These are phyloP conservation scores for Triticum urartu DNA, from an alignment of 176 grass and related monocot species.

Conservation along the genomic window DNA sequence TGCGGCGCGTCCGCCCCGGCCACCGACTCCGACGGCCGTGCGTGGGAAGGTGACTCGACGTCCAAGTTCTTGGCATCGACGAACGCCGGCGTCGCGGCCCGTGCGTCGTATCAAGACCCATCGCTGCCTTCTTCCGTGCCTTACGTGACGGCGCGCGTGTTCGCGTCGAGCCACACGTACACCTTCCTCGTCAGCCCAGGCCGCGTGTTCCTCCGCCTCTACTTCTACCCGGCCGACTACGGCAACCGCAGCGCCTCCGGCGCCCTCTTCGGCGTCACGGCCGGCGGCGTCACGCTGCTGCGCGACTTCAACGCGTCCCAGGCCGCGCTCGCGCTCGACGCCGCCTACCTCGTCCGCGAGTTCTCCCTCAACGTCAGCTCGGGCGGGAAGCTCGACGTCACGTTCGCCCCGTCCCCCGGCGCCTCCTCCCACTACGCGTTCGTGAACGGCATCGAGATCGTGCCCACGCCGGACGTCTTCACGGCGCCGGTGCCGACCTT, in stretches of 20 bases:
- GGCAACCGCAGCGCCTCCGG: slow-evolving; percentile 1
- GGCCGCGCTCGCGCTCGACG: slow-evolving; percentile 10
- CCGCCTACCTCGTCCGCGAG: slow-evolving; percentile 30
- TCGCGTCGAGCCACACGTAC: slow-evolving; percentile 64
- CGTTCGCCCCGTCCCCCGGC: slow-evolving; percentile 31
- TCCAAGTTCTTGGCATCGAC: slow-evolving; percentile 22
- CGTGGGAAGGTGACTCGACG: slow-evolving; percentile 47
- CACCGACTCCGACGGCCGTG: slow-evolving; percentile 29
- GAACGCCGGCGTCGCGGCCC: neutral
- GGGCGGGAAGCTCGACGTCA: neutral
- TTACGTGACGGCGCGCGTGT: slow-evolving; percentile 40
- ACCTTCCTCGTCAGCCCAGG: slow-evolving; percentile 35
- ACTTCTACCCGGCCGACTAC: slow-evolving; percentile 65
- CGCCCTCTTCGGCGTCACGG: slow-evolving; percentile 37
- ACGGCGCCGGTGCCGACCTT: neutral
- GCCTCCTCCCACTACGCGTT: slow-evolving; percentile 33
- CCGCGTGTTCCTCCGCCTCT: slow-evolving; percentile 64
- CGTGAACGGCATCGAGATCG: slow-evolving; percentile 60
- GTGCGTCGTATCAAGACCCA: neutral
- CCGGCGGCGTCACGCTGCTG: slow-evolving; percentile 37
- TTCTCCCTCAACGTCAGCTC: slow-evolving; percentile 39
- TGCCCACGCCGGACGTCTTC: slow-evolving; percentile 30
- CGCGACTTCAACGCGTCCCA: slow-evolving; percentile 37
- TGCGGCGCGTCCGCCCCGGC: slow-evolving; percentile 38
- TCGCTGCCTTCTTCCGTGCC: slow-evolving; percentile 42